A percentile compares a stretch with the other conserved stretches of the same genome.
phyloP scores from a whole-genome alignment of 345 rosid species.

The Euphorbia lathyris region DNA sequence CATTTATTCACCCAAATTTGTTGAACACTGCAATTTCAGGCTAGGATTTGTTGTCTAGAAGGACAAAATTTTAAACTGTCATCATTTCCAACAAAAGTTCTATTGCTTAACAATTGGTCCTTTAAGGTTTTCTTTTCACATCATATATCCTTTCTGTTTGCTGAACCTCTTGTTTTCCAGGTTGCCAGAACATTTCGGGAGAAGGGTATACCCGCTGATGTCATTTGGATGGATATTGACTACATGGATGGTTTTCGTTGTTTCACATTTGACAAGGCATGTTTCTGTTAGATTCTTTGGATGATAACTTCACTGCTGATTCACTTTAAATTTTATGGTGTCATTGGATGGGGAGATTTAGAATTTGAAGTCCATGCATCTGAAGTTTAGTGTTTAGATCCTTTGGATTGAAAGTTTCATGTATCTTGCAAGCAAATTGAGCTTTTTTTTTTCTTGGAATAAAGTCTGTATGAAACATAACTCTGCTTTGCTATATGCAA shows the following conservation, averaged over 20 bases:
- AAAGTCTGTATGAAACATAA: too few species aligned
- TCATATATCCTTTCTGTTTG: slow-evolving; percentile 11
- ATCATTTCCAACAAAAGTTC: background rate
- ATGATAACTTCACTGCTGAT: background rate
- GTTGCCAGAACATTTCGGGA: slow-evolving; percentile 67
- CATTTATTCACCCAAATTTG: background rate
- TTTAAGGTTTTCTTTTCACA: background rate
- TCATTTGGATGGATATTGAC: slow-evolving; percentile 98
- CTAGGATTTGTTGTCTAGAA: background rate
- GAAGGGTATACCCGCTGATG: slow-evolving; percentile 85
- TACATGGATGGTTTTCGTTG: slow-evolving; percentile 98
- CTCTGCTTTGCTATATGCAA: background rate
- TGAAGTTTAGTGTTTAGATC: too few species aligned
- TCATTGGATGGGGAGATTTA: too few species aligned
- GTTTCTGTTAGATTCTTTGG: slow-evolving; percentile 10
- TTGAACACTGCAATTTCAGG: slow-evolving; percentile 1
- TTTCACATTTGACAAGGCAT: slow-evolving; percentile 88
- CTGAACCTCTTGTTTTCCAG: slow-evolving; percentile 34
- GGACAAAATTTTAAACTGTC: background rate
- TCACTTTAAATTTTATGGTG: background rate
- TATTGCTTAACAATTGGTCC: background rate
- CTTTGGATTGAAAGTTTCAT: too few species aligned
- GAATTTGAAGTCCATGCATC: too few species aligned
- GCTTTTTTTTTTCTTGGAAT: too few species aligned
- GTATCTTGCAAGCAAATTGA: too few species aligned